These are phyloP conservation scores for Hypericum perforatum DNA, from an alignment of 345 rosid genomes.

Conservation along the genomic window DNA sequence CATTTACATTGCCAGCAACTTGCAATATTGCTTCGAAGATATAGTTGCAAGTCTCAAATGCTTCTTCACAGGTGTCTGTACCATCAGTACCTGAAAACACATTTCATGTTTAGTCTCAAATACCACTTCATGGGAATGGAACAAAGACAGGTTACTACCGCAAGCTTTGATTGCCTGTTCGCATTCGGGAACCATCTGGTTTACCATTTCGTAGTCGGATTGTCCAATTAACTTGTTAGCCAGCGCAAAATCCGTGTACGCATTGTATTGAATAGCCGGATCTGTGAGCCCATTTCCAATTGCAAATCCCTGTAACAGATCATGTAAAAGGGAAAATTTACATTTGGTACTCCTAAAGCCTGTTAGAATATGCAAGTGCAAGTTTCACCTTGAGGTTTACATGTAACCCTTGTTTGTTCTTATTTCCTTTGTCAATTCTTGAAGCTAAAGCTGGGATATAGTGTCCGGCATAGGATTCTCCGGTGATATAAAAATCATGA, in stretches of 20 bases:
- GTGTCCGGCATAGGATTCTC: conserved; percentile 95
- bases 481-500: conserved; percentile 77
- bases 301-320: conserved; percentile 61
- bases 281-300: conserved; percentile 17
- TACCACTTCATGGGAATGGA: too few relatives aligned
- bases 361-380: not conserved
- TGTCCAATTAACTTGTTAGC: conserved; percentile 39
- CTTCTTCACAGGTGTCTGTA: too few relatives aligned
- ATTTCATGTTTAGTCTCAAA: too few relatives aligned
- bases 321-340: too few relatives aligned
- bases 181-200: conserved; percentile 30
- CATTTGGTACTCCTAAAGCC: too few relatives aligned
- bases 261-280: conserved; percentile 67
- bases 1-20: too few relatives aligned
- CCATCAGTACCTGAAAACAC: too few relatives aligned
- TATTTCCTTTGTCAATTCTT: conserved; percentile 65
- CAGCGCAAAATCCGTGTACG: conserved; percentile 69
- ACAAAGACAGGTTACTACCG: too few relatives aligned
- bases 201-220: conserved; percentile 35
- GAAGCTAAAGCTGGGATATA: conserved; percentile 78
- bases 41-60: too few relatives aligned
- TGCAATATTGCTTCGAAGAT: too few relatives aligned
- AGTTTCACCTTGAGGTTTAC: conserved; percentile 62
- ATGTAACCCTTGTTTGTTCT: conserved; percentile 56
- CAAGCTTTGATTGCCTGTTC: conserved; percentile 11